phyloP scores from a whole-genome alignment of 306 rosid species.

The Hylodesmum podocarpum region DNA sequence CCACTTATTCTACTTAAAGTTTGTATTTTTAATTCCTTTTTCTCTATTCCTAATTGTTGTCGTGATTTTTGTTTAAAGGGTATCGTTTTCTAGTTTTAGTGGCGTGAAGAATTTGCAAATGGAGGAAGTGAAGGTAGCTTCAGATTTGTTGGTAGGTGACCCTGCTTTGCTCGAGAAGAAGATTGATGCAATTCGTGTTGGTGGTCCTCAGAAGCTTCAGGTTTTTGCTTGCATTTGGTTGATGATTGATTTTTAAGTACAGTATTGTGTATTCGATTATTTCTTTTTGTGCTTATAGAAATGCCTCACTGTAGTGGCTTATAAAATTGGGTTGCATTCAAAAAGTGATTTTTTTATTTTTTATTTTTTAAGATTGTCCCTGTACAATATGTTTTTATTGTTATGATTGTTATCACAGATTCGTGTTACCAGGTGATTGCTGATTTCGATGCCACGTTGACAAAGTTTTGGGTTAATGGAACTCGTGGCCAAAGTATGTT shows the following conservation, averaged over 20 bases:
- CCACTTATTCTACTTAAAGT: neutral
- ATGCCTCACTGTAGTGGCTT: neutral
- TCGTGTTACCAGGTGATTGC: slow-evolving; percentile 60
- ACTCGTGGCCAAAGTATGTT: slow-evolving; percentile 75
- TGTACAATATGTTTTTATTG: neutral
- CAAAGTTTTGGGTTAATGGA: slow-evolving; percentile 71
- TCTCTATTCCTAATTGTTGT: neutral
- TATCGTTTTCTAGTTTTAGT: slow-evolving; percentile 31
- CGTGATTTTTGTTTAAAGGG: slow-evolving; percentile 23
- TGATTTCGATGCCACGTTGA: slow-evolving; percentile 92
- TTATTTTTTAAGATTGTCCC: neutral
- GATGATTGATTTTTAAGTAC: neutral
- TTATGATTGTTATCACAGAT: slow-evolving; percentile 25
- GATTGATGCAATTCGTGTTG: slow-evolving; percentile 53
- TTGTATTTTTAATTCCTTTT: neutral
- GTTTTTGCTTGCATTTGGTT: slow-evolving; percentile 30
- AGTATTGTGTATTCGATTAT: neutral
- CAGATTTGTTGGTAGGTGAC: slow-evolving; percentile 42
- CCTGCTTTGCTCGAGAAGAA: slow-evolving; percentile 44
- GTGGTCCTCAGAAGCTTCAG: slow-evolving; percentile 67
- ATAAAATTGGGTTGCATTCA: neutral
- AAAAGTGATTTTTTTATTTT: neutral
- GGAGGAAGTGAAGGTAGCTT: slow-evolving; percentile 32
- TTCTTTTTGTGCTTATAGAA: neutral
- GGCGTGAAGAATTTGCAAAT: slow-evolving; percentile 37